phyloP scores from a whole-genome alignment of 2,329 filamentous ascomycete genomes.

The Didymosphaeria variabile region DNA sequence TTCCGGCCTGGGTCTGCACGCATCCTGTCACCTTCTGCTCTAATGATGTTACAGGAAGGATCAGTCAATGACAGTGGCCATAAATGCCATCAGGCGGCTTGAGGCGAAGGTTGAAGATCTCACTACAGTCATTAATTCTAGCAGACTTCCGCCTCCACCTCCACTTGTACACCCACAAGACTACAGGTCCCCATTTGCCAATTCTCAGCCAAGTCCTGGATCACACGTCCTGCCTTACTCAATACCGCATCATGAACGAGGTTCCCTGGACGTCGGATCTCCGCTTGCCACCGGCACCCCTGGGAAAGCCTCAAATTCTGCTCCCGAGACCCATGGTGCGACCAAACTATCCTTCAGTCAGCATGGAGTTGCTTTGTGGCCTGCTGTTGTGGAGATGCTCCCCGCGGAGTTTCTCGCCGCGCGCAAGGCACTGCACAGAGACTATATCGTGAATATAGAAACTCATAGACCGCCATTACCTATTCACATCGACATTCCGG shows the following conservation, averaged over 20 bases:
- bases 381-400: slow-evolving; percentile 56
- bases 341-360: slow-evolving; percentile 61
- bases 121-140: slow-evolving; percentile 48
- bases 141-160: slow-evolving; percentile 20
- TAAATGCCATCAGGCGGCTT: slow-evolving; percentile 63
- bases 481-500: slow-evolving; percentile 48
- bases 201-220: slow-evolving; percentile 42
- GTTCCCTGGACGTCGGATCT: slow-evolving; percentile 34
- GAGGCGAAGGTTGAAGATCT: slow-evolving; percentile 63
- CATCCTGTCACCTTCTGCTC: neutral
- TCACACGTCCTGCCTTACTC: slow-evolving; percentile 18
- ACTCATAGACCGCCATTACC: slow-evolving; percentile 56
- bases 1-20: neutral
- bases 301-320: slow-evolving; percentile 31
- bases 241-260: slow-evolving; percentile 28
- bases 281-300: slow-evolving; percentile 39
- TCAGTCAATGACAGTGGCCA: slow-evolving; percentile 63
- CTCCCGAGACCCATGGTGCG: slow-evolving; percentile 28
- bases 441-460: slow-evolving; percentile 62
- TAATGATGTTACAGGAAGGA: slow-evolving; percentile 55
- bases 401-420: slow-evolving; percentile 52
- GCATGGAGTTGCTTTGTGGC: slow-evolving; percentile 61
- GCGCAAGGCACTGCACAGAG: slow-evolving; percentile 53
- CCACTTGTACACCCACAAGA: slow-evolving; percentile 22
- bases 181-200: slow-evolving; percentile 37